These are phyloP conservation scores for Hamamelis virginiana DNA, from an alignment of 164 flowering plant genomes.

Conservation along the genomic window DNA sequence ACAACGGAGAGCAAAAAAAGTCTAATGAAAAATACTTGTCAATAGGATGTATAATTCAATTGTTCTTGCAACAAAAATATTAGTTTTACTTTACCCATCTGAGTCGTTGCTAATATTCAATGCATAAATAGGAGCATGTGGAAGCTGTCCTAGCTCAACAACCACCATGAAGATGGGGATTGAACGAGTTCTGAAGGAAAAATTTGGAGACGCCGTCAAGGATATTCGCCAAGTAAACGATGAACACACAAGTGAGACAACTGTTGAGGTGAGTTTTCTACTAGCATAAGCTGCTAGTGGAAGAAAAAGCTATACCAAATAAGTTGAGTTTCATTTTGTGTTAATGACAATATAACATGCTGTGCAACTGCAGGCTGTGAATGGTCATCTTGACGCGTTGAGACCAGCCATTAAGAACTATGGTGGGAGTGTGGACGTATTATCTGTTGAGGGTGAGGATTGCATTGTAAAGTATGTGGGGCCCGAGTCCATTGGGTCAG, in stretches of 20 bases:
- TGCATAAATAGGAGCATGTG: constrained; percentile 77
- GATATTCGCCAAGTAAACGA: constrained; percentile 76
- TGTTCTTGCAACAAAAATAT: neutral
- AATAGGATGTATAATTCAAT: neutral
- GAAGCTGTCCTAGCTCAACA: constrained; percentile 92
- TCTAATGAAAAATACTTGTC: too few relatives aligned
- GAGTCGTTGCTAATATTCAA: neutral
- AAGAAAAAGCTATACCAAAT: neutral
- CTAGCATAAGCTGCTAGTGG: neutral
- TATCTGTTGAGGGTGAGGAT: constrained; percentile 62
- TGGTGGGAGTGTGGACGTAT: constrained; percentile 88
- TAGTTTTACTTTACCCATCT: neutral
- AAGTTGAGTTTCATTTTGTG: neutral
- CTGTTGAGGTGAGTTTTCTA: constrained; percentile 58
- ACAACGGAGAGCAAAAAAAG: too few relatives aligned
- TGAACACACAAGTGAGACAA: constrained; percentile 49
- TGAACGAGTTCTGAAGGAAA: constrained; percentile 84
- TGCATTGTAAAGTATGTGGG: constrained; percentile 74
- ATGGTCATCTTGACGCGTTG: constrained; percentile 77
- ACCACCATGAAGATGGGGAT: constrained; percentile 99
- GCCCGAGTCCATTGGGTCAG: constrained; percentile 87
- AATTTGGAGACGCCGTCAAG: constrained; percentile 85
- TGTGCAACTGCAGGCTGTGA: constrained; percentile 60
- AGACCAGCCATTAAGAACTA: constrained; percentile 87
- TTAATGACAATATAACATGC: neutral